phyloP scores from a whole-genome alignment of 2,329 filamentous ascomycete genomes.

The Colletotrichum sp. region DNA sequence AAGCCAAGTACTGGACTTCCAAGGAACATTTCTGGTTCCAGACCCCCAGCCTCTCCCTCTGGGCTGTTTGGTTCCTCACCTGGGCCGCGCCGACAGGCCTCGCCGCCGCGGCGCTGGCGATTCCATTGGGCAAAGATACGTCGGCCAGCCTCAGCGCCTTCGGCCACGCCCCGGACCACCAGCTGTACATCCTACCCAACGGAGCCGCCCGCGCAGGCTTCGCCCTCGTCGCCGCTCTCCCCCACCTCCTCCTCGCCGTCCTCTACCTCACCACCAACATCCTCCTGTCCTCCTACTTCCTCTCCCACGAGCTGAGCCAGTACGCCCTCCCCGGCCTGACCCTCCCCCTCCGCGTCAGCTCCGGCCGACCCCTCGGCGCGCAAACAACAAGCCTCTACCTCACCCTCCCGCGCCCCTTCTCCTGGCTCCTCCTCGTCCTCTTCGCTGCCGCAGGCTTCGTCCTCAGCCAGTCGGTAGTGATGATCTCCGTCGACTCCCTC shows the following conservation, averaged over 20 bases:
- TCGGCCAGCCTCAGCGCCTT: constrained; percentile 41
- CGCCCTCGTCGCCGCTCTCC: constrained; percentile 47
- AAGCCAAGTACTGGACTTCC: constrained; percentile 48
- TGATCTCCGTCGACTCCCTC: constrained; percentile 33
- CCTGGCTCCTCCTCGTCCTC: constrained; percentile 47
- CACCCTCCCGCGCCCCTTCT: constrained; percentile 52
- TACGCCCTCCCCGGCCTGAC: constrained; percentile 40
- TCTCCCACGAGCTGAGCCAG: constrained; percentile 55
- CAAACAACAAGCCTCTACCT: constrained; percentile 55
- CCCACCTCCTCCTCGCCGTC: constrained; percentile 52
- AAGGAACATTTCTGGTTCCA: constrained; percentile 50
- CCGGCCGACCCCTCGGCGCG: constrained; percentile 43
- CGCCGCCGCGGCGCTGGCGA: constrained; percentile 42
- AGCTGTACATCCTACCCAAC: constrained; percentile 34
- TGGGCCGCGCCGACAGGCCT: constrained; percentile 45
- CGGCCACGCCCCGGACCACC: constrained; percentile 38
- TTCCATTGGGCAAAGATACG: constrained; percentile 35
- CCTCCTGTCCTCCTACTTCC: constrained; percentile 51
- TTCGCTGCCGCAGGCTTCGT: constrained; percentile 51
- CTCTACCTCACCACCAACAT: constrained; percentile 55
- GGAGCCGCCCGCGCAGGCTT: constrained; percentile 30
- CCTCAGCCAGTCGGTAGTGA: constrained; percentile 43
- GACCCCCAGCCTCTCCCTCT: constrained; percentile 46
- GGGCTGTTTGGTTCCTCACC: constrained; percentile 42
- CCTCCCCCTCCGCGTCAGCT: constrained; percentile 50